Evolutionary conservation across 805 yeast genomes (phyloP), one percentile per base, ranked within the genome.

Genomic region (Suhomyces pyralidae): DNA sequence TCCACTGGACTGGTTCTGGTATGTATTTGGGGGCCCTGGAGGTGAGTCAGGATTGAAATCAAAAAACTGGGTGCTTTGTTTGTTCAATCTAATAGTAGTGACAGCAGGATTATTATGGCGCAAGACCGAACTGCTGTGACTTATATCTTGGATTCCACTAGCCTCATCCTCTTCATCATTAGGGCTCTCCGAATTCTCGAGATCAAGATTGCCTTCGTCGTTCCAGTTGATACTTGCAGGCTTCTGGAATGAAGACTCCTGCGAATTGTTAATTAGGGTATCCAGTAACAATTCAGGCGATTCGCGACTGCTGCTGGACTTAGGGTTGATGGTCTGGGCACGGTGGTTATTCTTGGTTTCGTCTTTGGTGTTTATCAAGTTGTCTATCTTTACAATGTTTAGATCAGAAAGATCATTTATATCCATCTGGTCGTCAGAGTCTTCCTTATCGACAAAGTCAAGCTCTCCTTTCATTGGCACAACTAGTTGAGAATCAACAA

Each of bases 191-290:
- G 73, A 65, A 40, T 62, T 55, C 24, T 69, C 73, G n/a, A 70
- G 55, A 19, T 68, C 61, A 22, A 67, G 51, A 30, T 67, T 63
- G 5, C 61, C 69, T 22, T 66, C 73, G 43, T 73, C 76, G 55
- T 73, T 73, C 80, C 80, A 75, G 58, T 71, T 74, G 25, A 75
- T 69, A 55, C 78, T 73, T 3, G 70, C 61, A 9, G 77, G 71
- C 50, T 65, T 62, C 53, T 69, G 76, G 50, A 73, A 74, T 9
- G 76, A 70, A 15, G 61, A 55, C 43, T 63, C 64, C 32, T 64
- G 61, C 3, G 67, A 60, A 17, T 55, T 61, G 25, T 48, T 51
- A 6, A 46, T 17, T 6, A 46, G 19, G 17, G 38, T 36, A n/a
- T 50, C 51, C 28, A 17, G 48, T 15, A 38, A 20, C 14, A 24